A percentile compares a stretch with the other conserved stretches of the same genome.
Evolutionary conservation across 208 protist genomes (phyloP).

Genomic region (Crithidia acanthocephali): DNA sequence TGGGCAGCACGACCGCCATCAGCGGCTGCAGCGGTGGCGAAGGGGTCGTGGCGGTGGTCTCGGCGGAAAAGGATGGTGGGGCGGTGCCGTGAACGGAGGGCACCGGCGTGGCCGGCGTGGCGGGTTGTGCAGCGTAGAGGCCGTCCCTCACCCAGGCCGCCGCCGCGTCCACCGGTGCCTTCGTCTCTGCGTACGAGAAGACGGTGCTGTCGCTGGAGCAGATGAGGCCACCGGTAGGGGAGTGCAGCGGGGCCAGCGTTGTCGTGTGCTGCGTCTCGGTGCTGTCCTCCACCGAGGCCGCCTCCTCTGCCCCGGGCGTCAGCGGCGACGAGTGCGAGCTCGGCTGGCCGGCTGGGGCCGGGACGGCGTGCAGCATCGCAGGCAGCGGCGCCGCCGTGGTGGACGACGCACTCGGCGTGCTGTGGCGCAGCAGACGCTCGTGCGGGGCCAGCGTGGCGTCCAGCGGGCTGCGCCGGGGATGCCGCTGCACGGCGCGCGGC

Average conservation of each 20-base stretch:
- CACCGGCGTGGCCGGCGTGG: background rate
- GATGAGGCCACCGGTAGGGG: background rate
- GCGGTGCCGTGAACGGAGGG: background rate
- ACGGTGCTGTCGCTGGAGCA: slow-evolving; percentile 9
- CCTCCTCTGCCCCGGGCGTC: background rate
- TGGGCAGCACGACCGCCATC: background rate
- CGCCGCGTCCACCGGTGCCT: slow-evolving; percentile 7
- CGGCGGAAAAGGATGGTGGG: background rate
- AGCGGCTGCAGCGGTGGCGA: slow-evolving; percentile 4
- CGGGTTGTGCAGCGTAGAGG: background rate
- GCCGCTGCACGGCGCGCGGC: background rate
- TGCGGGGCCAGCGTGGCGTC: slow-evolving; percentile 10
- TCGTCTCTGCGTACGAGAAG: slow-evolving; percentile 14
- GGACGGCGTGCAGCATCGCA: background rate
- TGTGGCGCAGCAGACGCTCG: background rate
- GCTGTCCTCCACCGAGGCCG: slow-evolving; percentile 6
- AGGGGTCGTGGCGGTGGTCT: background rate
- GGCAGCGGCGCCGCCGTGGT: background rate
- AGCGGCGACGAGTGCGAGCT: slow-evolving; percentile 11
- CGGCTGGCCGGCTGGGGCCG: background rate
- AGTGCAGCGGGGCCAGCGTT: slow-evolving; percentile 11
- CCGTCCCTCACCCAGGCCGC: slow-evolving; percentile 4
- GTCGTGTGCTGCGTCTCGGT: slow-evolving; percentile 9
- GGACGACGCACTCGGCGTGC: background rate
- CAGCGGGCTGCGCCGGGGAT: background rate